Evolutionary conservation across 2,329 filamentous ascomycete genomes (phyloP).

Genomic region (Albophoma yamanashiensis): DNA sequence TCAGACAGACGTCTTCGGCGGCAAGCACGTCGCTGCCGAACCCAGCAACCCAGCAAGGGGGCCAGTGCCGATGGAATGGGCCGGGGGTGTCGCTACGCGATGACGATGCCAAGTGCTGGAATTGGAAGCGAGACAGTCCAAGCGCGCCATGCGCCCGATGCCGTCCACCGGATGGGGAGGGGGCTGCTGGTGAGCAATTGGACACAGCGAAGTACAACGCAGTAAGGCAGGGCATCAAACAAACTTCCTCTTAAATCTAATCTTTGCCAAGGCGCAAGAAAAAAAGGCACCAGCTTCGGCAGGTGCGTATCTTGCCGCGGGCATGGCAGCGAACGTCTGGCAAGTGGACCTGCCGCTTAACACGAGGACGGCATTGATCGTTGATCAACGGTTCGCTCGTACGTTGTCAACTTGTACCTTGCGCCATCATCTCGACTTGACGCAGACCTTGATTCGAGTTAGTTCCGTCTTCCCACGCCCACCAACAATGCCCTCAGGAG

Average conservation of each 20-base stretch:
- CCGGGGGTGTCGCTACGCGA: not conserved
- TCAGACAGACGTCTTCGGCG: not conserved
- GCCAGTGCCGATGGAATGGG: not conserved
- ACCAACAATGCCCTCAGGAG: not conserved
- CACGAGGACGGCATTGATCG: not conserved
- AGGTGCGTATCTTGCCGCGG: not conserved
- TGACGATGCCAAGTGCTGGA: not conserved
- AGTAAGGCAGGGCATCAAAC: not conserved
- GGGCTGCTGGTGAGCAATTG: no score
- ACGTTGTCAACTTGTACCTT: no score
- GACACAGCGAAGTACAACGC: no score
- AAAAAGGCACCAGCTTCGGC: not conserved
- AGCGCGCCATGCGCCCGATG: not conserved
- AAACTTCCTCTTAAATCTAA: not conserved
- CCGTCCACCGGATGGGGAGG: not conserved
- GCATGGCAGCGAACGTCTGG: not conserved
- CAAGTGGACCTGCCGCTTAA: not conserved
- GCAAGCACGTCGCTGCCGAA: not conserved
- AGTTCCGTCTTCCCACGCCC: not conserved
- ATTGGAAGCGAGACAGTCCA: not conserved
- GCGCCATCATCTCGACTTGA: not conserved
- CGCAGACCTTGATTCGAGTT: not conserved
- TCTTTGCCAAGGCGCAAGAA: not conserved
- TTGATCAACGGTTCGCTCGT: not conserved
- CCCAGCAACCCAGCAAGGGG: not conserved